Evolutionary conservation across 495 filamentous ascomycete species (phyloP), one percentile per base, ranked within the genome.

Genomic region (Aspergillus leporis): DNA sequence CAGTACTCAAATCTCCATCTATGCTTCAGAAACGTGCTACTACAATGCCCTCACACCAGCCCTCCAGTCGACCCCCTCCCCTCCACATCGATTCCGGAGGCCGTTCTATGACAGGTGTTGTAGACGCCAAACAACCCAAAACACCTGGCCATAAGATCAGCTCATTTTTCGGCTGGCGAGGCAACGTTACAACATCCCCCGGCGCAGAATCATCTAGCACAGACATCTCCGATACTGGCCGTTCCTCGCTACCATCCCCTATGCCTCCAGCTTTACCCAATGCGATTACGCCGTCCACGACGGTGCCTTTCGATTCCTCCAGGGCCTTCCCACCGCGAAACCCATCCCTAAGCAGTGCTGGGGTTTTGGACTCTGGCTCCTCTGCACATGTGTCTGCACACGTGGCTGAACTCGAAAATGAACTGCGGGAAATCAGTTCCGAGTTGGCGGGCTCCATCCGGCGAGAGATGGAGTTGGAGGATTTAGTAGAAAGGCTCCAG

Each of bases 401-500:
- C 55, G 64, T 79, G 57, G 66, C 72, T 66, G 93, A 95, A 65
- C 84, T 98, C 78, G 93, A 97, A 78, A 90, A 91, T 64, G 94
- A 98, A 78, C 74, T 98, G 70, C 88, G 90, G 61, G 88, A 92
- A 70, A 93, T 98, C 68, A 94, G 91, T 72, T 84, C 88, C 56
- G 95, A 98, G 74, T 75, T 98, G 67, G 95, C 94, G 22, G 82
- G 87, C 32, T 97, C 93, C 30, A 97, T 98, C 65, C 84, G 89
- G 58, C 86, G 94, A 62, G 94, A 98, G 78, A 92, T 98, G 87
- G 94, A 98, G 64, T 72, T 98, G 49, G 94, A 98, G 70, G 95
- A 98, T 67, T 75, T 97, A 47, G 86, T 98, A 2, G 94, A 98
- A 60, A 81, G 89, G 55, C 72, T 95, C 64, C 92, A 96, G 71